A percentile compares a stretch with the other conserved stretches of the same genome.
These are phyloP conservation scores for Kregervanrija delftensis DNA, from an alignment of 805 yeast genomes.

Conservation along the genomic window DNA sequence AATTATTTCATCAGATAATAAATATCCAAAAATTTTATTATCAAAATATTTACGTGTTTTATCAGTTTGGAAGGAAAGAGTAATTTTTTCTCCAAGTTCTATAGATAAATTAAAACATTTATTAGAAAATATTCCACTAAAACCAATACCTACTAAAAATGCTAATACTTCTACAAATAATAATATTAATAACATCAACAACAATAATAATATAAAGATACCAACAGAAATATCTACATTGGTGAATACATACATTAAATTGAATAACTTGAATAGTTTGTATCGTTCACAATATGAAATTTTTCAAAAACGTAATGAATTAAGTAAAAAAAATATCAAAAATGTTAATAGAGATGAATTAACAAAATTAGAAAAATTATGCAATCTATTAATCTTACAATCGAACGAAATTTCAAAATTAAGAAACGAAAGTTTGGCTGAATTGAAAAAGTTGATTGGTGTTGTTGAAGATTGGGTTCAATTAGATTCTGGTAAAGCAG, in stretches of 20 bases:
- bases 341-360: too few species aligned
- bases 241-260: slow-evolving; percentile 3
- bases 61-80: slow-evolving; percentile 52
- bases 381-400: background rate
- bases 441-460: slow-evolving; percentile 21
- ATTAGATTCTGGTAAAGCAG: slow-evolving; percentile 18
- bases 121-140: background rate
- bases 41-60: slow-evolving; percentile 44
- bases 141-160: background rate
- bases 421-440: slow-evolving; percentile 18
- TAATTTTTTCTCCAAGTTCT: slow-evolving; percentile 31
- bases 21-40: slow-evolving; percentile 22
- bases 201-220: background rate
- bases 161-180: background rate
- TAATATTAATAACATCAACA: background rate
- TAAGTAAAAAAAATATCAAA: too few species aligned
- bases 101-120: slow-evolving; percentile 11
- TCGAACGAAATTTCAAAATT: slow-evolving; percentile 11
- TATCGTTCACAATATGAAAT: too few species aligned
- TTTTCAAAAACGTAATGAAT: too few species aligned
- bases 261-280: slow-evolving; percentile 1
- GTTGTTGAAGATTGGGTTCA: slow-evolving; percentile 27
- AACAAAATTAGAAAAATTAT: too few species aligned
- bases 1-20: slow-evolving; percentile 14
- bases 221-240: slow-evolving; percentile 5